Evolutionary conservation across 805 yeast species (phyloP).

Genomic region (Candida patagonica): DNA sequence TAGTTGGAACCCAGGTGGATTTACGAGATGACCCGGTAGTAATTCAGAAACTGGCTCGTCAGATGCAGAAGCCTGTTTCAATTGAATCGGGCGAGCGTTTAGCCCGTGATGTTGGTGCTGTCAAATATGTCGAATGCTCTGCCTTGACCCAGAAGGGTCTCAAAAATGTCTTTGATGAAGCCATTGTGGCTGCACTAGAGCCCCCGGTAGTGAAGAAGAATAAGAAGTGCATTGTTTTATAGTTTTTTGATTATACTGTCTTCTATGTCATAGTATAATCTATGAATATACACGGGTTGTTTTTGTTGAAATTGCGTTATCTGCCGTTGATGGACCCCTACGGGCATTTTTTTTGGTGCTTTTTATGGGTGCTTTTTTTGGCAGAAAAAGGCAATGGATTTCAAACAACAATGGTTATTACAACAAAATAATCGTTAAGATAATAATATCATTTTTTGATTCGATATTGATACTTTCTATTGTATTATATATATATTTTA

Average conservation of each 20-base stretch:
- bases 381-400: too few relatives aligned
- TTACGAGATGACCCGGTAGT: conserved; percentile 88
- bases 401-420: too few relatives aligned
- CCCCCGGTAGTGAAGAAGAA: conserved; percentile 87
- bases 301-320: background rate
- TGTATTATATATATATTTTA: too few relatives aligned
- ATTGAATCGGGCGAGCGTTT: conserved; percentile 84
- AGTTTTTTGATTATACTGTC: conserved; percentile 17
- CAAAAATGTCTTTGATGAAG: conserved; percentile 97
- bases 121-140: conserved; percentile 94
- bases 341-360: too few relatives aligned
- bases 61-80: conserved; percentile 77
- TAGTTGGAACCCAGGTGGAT: conserved; percentile 96
- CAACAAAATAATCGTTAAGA: too few relatives aligned
- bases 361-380: too few relatives aligned
- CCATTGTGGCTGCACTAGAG: conserved; percentile 95
- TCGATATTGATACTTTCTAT: too few relatives aligned
- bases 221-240: conserved; percentile 71
- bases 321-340: background rate
- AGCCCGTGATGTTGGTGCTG: conserved; percentile 91
- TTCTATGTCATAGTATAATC: conserved; percentile 2
- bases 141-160: conserved; percentile 95
- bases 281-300: background rate
- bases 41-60: conserved; percentile 81
- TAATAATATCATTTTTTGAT: too few relatives aligned